Evolutionary conservation across 2,329 filamentous ascomycete species (phyloP).

Genomic region (Periconia sp.): DNA sequence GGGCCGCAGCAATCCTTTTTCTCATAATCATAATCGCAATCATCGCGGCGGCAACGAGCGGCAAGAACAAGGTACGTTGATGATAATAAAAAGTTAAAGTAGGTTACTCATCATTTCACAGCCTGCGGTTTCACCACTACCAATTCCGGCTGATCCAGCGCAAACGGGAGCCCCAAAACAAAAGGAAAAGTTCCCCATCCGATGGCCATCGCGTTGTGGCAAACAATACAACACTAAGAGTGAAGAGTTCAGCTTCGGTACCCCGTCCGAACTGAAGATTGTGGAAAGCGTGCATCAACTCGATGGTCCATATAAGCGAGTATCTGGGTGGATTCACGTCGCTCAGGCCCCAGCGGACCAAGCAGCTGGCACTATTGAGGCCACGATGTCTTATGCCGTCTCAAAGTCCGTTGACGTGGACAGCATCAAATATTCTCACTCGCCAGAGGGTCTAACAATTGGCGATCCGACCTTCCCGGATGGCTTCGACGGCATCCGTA

Average conservation of each 20-base stretch:
- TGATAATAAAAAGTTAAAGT: background rate
- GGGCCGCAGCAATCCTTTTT: conserved; percentile 22
- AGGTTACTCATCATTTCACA: conserved; percentile 2
- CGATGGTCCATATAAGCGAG: conserved; percentile 38
- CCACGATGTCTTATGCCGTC: conserved; percentile 45
- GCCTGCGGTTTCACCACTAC: too few relatives aligned
- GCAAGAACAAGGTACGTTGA: conserved; percentile 25
- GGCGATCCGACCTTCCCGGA: conserved; percentile 32
- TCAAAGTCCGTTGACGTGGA: conserved; percentile 38
- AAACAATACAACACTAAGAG: conserved; percentile 41
- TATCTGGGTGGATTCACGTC: conserved; percentile 48
- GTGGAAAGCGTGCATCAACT: conserved; percentile 38
- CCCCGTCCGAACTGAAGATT: conserved; percentile 28
- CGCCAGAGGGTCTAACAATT: conserved; percentile 28
- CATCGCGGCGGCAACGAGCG: conserved; percentile 26
- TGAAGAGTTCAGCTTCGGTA: conserved; percentile 35
- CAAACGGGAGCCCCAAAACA: conserved; percentile 8
- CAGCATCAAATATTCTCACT: conserved; percentile 35
- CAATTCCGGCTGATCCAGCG: conserved; percentile 19
- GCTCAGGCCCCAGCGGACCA: conserved; percentile 42
- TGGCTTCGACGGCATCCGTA: conserved; percentile 28
- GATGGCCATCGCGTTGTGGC: conserved; percentile 42
- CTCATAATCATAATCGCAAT: conserved; percentile 31
- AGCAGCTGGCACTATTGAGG: conserved; percentile 41
- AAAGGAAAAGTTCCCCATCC: conserved; percentile 38